Conservation (phyloP, 139 green algal species). For the Coccomyxa sp. region DNA sequence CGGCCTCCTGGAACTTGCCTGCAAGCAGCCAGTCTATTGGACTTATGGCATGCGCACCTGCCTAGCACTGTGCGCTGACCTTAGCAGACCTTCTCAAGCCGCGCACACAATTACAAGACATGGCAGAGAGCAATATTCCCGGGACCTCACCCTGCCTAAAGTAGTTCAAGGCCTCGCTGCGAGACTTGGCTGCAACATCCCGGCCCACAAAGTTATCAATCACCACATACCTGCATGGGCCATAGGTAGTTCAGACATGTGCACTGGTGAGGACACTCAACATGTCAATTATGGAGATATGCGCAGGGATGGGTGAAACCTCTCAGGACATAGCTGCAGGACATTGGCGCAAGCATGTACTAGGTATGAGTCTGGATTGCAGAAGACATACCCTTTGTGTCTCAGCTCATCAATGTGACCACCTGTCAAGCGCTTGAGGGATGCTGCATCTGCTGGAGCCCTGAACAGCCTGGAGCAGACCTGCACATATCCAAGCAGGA, state of each 20-base stretch:
- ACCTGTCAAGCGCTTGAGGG: not conserved
- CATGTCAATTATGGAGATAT: too few relatives aligned
- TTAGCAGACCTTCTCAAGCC: not conserved
- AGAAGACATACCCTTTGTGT: not conserved
- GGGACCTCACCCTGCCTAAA: not conserved
- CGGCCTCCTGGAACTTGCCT: not conserved
- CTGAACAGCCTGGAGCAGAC: conserved; percentile 34
- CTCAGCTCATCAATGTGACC: not conserved
- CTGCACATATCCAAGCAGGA: not conserved
- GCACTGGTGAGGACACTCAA: too few relatives aligned
- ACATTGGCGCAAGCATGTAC: not conserved
- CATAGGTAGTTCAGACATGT: too few relatives aligned
- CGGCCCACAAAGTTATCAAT: conserved; percentile 33
- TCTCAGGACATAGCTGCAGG: not conserved
- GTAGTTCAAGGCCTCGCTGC: conserved; percentile 9
- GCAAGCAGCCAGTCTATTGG: too few relatives aligned
- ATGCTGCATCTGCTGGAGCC: conserved; percentile 1
- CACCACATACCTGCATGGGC: conserved; percentile 29
- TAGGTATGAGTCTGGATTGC: not conserved
- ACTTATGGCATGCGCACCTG: too few relatives aligned
- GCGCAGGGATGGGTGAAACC: not conserved
- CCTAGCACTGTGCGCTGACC: not conserved
- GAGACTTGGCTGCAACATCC: conserved; percentile 23
- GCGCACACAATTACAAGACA: not conserved
- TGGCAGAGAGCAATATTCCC: not conserved